Conservation (phyloP, 179 eudicot genomes). For the Amaranthus tricolor region DNA sequence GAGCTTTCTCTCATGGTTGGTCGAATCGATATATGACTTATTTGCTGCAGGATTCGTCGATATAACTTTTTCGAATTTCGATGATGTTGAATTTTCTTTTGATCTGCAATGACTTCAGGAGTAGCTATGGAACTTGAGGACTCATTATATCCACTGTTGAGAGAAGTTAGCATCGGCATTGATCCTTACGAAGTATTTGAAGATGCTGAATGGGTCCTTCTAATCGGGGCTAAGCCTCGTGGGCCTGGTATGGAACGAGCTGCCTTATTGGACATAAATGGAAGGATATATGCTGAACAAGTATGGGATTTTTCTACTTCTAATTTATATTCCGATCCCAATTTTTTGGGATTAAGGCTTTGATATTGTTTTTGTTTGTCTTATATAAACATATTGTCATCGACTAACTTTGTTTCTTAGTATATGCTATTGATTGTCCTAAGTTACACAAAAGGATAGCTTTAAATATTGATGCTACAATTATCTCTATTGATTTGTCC, state of each 20-base stretch:
- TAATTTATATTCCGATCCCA: neutral
- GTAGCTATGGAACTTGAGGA: conserved; percentile 99
- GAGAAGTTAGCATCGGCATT: conserved; percentile 91
- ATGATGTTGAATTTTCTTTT: neutral
- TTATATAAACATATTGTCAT: neutral
- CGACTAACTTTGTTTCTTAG: too few relatives aligned
- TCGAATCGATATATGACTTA: neutral
- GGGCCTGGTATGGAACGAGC: conserved; percentile 99
- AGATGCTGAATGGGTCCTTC: conserved; percentile 96
- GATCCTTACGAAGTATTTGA: conserved; percentile 88
- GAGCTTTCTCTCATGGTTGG: neutral
- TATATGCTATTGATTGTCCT: too few relatives aligned
- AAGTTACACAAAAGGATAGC: too few relatives aligned
- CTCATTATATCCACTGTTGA: conserved; percentile 76
- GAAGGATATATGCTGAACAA: conserved; percentile 85
- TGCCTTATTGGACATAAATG: conserved; percentile 81
- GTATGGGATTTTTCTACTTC: conserved; percentile 21
- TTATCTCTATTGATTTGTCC: too few relatives aligned
- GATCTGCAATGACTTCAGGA: conserved; percentile 42
- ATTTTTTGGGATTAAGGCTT: too few relatives aligned
- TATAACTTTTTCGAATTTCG: neutral
- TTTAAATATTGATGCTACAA: too few relatives aligned
- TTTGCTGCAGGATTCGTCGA: neutral
- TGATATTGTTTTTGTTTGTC: neutral
- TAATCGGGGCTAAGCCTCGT: conserved; percentile 98